Base-by-base conservation (phyloP, 257 asterid species). In the Nicotiana paniculata region DNA sequence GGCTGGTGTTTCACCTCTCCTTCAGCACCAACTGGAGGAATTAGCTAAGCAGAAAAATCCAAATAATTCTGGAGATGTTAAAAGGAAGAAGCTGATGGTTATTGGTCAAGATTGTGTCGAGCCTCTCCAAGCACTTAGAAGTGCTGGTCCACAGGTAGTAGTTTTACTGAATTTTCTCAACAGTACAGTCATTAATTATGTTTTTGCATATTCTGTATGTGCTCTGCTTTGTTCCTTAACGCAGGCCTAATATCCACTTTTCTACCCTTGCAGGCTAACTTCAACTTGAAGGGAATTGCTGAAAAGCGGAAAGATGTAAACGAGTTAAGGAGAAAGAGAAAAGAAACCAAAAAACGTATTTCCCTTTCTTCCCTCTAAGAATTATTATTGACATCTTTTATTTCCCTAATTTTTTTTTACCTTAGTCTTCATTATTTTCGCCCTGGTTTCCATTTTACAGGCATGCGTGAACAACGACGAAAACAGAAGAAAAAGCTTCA, bases 51-150 rank as follows among this genome's bases (percentile, higher is more conserved):
- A 81, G 85, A 93, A 88, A 79, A 84, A 85, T 43, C 51, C 80
- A 28, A 86, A 81, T 84, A 83, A 79, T 72, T 55, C 86, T n/a
- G 88, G 77, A n/a, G 89, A 87, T 28, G 84, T 83, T 76, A 93
- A 91, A 83, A 88, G 88, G 88, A 86, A 92, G 80, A 92, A 87
- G 81, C 55, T 96, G 89, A 89, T 91, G 75, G 97, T 96, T 57
- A 93, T 94, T 82, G 99, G 99, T 74, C 99, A 93, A 86, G 96
- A 96, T 81, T 92, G 92, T 13, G 90, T 96, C 63, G 98, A 96
- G 85, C 99, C 99, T 61, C 98, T 96, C 72, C 91, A 94, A 90
- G 99, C 99, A 83, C 90, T 96, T 88, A 89, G 88, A 79, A 88
- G 84, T 17, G 93, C 93, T 11, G 89, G 89, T 10, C 86, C 81